Conservation (phyloP, 805 yeast species). For the Debaryomyces hansenii region DNA sequence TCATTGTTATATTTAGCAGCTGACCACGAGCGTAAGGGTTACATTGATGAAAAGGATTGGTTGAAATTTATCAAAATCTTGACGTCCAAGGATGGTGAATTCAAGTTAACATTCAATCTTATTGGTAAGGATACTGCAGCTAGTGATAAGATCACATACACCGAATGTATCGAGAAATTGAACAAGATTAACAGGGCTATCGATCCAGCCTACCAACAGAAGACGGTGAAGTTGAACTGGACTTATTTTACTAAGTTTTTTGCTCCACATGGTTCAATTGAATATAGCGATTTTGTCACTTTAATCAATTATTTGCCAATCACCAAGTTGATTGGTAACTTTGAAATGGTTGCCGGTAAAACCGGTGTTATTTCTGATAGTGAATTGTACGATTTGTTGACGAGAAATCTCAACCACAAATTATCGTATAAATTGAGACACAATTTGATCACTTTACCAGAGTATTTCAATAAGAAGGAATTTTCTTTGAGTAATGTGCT, state of each 20-base stretch:
- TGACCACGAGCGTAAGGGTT: constrained; percentile 71
- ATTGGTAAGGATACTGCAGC: constrained; percentile 12
- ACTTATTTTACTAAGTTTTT: constrained; percentile 39
- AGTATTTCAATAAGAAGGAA: constrained; percentile 30
- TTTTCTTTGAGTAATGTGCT: constrained; percentile 40
- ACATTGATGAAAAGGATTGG: constrained; percentile 70
- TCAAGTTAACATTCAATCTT: constrained; percentile 25
- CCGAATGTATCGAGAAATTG: constrained; percentile 34
- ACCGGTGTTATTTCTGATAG: constrained; percentile 28
- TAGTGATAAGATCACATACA: constrained; percentile 24
- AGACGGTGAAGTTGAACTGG: constrained; percentile 44
- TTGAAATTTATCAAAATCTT: constrained; percentile 60
- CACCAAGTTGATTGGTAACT: constrained; percentile 44
- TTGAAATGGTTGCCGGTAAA: constrained; percentile 36
- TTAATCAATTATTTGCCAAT: constrained; percentile 45
- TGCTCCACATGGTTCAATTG: constrained; percentile 39
- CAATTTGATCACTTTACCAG: constrained; percentile 34
- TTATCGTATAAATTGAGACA: constrained; percentile 37
- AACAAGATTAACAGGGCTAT: constrained; percentile 39
- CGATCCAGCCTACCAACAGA: constrained; percentile 42
- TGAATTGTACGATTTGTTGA: constrained; percentile 32
- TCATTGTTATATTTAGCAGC: constrained; percentile 74
- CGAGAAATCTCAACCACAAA: constrained; percentile 42
- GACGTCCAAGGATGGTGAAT: constrained; percentile 28
- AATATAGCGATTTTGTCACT: constrained; percentile 38